Evolutionary conservation across 352 stramenopile species (phyloP), one percentile per base, ranked within the genome.

Genomic region (Globisporangium yorkense): DNA sequence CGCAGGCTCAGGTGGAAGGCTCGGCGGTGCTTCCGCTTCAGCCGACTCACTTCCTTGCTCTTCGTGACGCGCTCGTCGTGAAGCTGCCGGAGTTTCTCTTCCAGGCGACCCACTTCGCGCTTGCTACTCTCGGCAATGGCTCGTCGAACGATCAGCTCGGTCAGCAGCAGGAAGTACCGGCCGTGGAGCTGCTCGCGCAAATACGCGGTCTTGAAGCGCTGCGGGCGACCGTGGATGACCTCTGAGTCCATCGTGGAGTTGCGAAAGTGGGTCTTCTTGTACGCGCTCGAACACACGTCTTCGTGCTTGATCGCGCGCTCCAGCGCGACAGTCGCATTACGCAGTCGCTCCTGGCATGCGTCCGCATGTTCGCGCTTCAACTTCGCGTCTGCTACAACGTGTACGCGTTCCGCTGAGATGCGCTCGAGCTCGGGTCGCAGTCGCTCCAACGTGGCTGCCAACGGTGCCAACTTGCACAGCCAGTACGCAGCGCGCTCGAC

Each of bases 221-320:
- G 83, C 0, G 80, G 66, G 0, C 83, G 72, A 10, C 70, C 75
- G 44, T 92, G 83, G 1, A 92, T 63, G 0, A 92, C 79, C 33
- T 73, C 68, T 0, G 80, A 92, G 46, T 91, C 83, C 61, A 90
- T 90, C 0, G 68, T 86, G 0, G 67, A 61, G 40, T 83, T 90
- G 4, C 68, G 24, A 5, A 72, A 71, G 53, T 88, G 76, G 9
- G 80, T 61, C 33, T 73, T 74, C 31, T 73, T 75, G 58, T 79
- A 80, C 5, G 54, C 57, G 9, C 70, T 50, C 13, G 57, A 40
- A 8, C 63, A 65, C 15, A 57, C 58, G 18, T 87, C 74, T 52
- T 85, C 72, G 0, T 68, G 61, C 29, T 80, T 49, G 31, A 81
- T 70, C 0, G 77, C 68, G 3, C 47, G 13, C 15, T 57, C 53